Percentiles rank a stretch among this genome's conserved stretches.
These are phyloP conservation scores for Solanum arcanum DNA, from an alignment of 257 asterid species.

Conservation along the genomic window DNA sequence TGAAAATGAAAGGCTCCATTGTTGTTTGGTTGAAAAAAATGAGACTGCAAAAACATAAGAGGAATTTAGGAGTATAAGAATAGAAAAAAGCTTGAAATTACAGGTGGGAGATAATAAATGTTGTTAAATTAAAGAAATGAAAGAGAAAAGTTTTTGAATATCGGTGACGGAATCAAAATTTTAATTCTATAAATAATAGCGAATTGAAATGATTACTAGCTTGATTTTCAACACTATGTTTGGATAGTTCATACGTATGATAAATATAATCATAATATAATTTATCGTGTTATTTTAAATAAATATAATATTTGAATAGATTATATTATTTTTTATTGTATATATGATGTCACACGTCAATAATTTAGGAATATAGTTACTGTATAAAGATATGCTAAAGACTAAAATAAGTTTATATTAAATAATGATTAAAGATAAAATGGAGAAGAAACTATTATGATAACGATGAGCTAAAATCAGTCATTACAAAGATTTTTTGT, in stretches of 20 bases:
- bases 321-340: background rate
- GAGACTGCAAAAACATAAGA: too few relatives aligned
- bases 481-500: too few relatives aligned
- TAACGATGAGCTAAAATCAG: background rate
- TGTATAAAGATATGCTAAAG: too few relatives aligned
- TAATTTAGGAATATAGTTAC: too few relatives aligned
- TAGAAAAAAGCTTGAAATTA: constrained; percentile 21
- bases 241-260: background rate
- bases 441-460: background rate
- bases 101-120: constrained; percentile 25
- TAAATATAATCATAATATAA: too few relatives aligned
- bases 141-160: background rate
- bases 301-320: too few relatives aligned
- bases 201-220: background rate
- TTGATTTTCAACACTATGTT: background rate
- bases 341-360: too few relatives aligned
- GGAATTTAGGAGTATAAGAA: constrained; percentile 1
- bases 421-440: too few relatives aligned
- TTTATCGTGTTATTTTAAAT: too few relatives aligned
- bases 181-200: background rate
- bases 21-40: background rate
- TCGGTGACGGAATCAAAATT: accelerated
- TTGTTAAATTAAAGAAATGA: background rate
- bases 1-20: constrained; percentile 26
- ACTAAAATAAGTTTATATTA: too few relatives aligned